Conservation (phyloP, 169 alveolate species). For the Plasmodium gallinaceum region DNA sequence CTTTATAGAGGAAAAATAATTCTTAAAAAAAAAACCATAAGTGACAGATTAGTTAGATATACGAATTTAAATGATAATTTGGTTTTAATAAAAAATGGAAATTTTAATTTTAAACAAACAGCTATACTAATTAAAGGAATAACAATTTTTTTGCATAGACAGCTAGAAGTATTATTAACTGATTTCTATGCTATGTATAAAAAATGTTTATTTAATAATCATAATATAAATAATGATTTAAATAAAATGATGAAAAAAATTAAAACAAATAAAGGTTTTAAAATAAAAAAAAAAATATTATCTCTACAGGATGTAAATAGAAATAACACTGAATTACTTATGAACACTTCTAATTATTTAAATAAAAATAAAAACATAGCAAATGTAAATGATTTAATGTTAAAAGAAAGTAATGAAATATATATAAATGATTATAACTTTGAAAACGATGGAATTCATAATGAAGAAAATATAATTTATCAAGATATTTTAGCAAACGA, state of each 20-base stretch:
- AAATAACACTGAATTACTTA: constrained; percentile 9
- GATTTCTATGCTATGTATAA: constrained; percentile 76
- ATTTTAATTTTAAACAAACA: constrained; percentile 68
- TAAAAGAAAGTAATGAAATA: constrained; percentile 45
- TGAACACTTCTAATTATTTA: constrained; percentile 28
- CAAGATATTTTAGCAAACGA: constrained; percentile 61
- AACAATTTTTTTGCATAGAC: constrained; percentile 69
- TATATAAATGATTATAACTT: constrained; percentile 54
- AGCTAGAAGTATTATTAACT: constrained; percentile 50
- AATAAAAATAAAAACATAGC: constrained; percentile 59
- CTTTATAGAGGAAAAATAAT: constrained; percentile 63
- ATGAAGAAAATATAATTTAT: constrained; percentile 64
- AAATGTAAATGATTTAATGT: constrained; percentile 56
- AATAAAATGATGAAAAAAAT: constrained; percentile 21
- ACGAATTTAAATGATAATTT: constrained; percentile 67
- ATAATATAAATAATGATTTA: constrained; percentile 24
- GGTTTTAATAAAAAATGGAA: constrained; percentile 58
- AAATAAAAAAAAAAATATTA: constrained; percentile 36
- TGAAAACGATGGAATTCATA: constrained; percentile 32
- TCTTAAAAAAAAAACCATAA: constrained; percentile 56
- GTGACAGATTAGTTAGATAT: constrained; percentile 67
- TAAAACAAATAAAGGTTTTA: constrained; percentile 34
- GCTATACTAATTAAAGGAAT: constrained; percentile 77
- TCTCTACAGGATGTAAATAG: constrained; percentile 31
- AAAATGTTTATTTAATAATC: constrained; percentile 31